Evolutionary conservation across 306 rosid species (phyloP), one percentile per base, ranked within the genome.

Genomic region (Citrullus colocynthis): DNA sequence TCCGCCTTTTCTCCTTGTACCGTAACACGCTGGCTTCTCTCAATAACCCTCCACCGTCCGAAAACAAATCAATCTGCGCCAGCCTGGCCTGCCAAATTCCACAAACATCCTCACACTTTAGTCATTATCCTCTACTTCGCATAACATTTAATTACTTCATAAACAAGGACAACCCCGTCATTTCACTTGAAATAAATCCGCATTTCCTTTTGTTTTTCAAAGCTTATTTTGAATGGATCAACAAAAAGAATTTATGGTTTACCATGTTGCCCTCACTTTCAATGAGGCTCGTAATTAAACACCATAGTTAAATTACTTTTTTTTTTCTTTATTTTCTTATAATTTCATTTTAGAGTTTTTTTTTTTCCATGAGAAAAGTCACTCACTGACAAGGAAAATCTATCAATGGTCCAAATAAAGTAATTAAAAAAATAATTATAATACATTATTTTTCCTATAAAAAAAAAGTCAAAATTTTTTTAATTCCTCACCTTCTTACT

Each of bases 21-120:
- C 98, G 95, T 17, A 85, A 17, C 76, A 92, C 89, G 20, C 97
- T 90, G 8, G 96, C 95, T 85, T 89, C 98, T 73, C 97, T 86
- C 83, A 83, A 64, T 15, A 83, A 64, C 28, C 90, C 93, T 2
- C 88, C 93, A 0, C 77, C 80, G 11, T 90, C 96, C 83, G 88
- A 80, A 49, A 86, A 87, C 71, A 89, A 84, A 84, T 94, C 96
- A 11, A 89, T 85, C 5, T 88, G 91, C 49, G 95, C 90, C 49
- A 85, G 17, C 70, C 95, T 90, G 15, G 91, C 90, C 98, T 94
- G 91, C 76, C 82, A 81, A 78, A 2, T 71, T 44, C 75, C 62
- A 80, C 56, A 36, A 21, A 6, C 10, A 17, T 5, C 74, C n/a
- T 1, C 30, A 17, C 39, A 10, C 4, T 49, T 78, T 15, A 70